Base-by-base conservation (phyloP, 805 yeast species). In the Naumovozyma dairenensis region DNA sequence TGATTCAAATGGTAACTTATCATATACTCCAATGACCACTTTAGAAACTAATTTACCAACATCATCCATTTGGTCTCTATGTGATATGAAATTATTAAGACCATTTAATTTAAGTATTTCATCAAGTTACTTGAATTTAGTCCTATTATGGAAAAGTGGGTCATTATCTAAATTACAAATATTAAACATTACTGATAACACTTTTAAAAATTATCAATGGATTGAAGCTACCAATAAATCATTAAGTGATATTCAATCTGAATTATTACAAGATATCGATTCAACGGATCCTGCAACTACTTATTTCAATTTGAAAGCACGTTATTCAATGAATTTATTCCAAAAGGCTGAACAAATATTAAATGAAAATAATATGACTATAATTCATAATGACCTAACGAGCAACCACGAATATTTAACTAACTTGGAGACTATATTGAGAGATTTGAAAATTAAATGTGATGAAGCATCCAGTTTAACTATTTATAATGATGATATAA, bases 381-480 rank as follows among this genome's bases (percentile, higher is more conserved):
- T 45, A 9, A 38, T 56, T 5, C 61, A 62, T 25, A 40, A 66
- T n/a, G 25, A 17, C 18, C 3, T 20, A 8, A 22, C 33, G n/a
- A 31, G 32, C 18, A 33, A 33, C 3, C 55, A 59, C 31, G 66
- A 66, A 20, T 77, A 77, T 45, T 77, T 94, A 81, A 62, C 70
- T 21, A 74, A 78, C 39, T 69, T 87, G 37, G 79, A 76, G 37
- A 67, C 82, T 2, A 62, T 86, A 17, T 78, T 94, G 50, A 72
- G 70, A 36, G 95, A 86, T 47, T 64, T 81, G 34, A 70, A 69
- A 38, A 78, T 71, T 38, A 66, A 68, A 30, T 64, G 74, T 14
- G 66, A 69, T 37, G 92, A 82, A 46, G 66, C 79, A 0, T 62
- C 83, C 25, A 60, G 75, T 1, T 48, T 80, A 1, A 56, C 58